A percentile compares a stretch with the other conserved stretches of the same genome.
Evolutionary conservation across 768 basidiomycete species (phyloP).

Genomic region (Jaapia argillacea): DNA sequence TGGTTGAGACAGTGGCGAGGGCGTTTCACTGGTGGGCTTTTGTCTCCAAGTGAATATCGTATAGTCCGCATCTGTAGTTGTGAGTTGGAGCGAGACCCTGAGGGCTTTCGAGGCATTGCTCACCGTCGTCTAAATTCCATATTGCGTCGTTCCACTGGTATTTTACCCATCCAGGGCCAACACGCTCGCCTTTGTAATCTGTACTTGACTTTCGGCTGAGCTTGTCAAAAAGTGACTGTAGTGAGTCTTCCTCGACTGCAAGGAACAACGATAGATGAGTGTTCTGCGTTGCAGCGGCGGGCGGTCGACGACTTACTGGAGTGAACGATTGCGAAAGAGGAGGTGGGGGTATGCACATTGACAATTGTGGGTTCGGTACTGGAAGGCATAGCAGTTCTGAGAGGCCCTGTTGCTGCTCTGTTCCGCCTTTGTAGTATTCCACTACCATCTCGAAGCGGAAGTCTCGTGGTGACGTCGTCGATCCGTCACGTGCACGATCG

Average conservation of each 20-base stretch:
- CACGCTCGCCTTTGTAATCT: conserved; percentile 47
- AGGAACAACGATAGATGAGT: conserved; percentile 6
- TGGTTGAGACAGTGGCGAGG: conserved; percentile 24
- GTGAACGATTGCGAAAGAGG: conserved; percentile 69
- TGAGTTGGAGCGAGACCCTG: too few species aligned
- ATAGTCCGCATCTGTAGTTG: conserved; percentile 66
- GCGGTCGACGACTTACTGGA: conserved; percentile 46
- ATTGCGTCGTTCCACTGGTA: conserved; percentile 72
- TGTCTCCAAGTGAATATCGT: conserved; percentile 77
- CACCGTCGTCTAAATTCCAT: conserved; percentile 90
- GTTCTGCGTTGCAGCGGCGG: too few species aligned
- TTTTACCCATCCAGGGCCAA: conserved; percentile 77
- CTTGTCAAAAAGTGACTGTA: conserved; percentile 57
- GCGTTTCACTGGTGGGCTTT: conserved; percentile 25
- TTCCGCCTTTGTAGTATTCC: too few species aligned
- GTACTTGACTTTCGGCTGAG: conserved; percentile 55
- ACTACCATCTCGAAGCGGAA: too few species aligned
- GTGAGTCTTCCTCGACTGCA: conserved; percentile 61
- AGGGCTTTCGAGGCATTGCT: too few species aligned
- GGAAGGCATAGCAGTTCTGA: too few species aligned
- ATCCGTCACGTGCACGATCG: too few species aligned
- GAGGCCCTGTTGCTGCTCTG: too few species aligned
- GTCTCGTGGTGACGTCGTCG: too few species aligned
- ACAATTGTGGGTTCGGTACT: conserved; percentile 38
- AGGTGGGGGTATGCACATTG: conserved; percentile 66